Evolutionary conservation across 108 stramenopile species (phyloP).

Genomic region (Cylindrotheca closterium): DNA sequence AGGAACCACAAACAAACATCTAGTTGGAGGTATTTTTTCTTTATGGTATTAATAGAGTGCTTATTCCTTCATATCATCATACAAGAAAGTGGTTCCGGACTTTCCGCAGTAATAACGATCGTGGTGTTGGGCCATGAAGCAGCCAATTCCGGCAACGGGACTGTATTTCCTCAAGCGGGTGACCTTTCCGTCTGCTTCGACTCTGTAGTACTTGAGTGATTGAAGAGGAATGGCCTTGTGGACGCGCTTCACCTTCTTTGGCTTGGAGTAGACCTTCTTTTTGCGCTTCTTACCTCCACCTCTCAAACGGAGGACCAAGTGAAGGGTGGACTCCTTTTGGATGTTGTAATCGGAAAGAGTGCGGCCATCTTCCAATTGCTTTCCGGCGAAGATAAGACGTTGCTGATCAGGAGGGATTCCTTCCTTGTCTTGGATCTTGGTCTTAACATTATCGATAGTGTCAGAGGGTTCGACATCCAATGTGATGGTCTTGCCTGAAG

Average conservation of each 20-base stretch:
- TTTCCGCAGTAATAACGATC: conserved; percentile 99
- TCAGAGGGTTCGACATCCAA: conserved; percentile 97
- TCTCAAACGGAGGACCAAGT: conserved; percentile 89
- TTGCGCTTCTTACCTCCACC: conserved; percentile 98
- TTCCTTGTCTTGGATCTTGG: conserved; percentile 96
- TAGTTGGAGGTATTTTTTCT: too few species aligned
- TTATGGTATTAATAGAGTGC: background rate
- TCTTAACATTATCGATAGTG: conserved; percentile 95
- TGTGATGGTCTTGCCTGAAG: conserved; percentile 94
- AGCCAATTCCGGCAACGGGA: conserved; percentile 95
- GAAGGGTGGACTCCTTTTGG: conserved; percentile 96
- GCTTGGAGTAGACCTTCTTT: conserved; percentile 99
- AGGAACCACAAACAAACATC: too few species aligned
- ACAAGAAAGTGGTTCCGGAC: conserved; percentile 93
- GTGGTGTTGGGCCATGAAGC: conserved; percentile 99
- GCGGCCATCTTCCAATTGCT: conserved; percentile 96
- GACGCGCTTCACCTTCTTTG: conserved; percentile 98
- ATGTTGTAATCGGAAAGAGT: conserved; percentile 97
- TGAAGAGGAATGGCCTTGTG: conserved; percentile 95
- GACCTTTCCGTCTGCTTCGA: conserved; percentile 97
- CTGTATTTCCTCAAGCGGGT: conserved; percentile 94
- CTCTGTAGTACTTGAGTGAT: conserved; percentile 98
- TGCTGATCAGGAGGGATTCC: conserved; percentile 97
- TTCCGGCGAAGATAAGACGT: conserved; percentile 96
- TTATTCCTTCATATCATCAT: conserved; percentile 94